Conservation (phyloP, 2,329 filamentous ascomycete species). For the Fusarium staphyleae region DNA sequence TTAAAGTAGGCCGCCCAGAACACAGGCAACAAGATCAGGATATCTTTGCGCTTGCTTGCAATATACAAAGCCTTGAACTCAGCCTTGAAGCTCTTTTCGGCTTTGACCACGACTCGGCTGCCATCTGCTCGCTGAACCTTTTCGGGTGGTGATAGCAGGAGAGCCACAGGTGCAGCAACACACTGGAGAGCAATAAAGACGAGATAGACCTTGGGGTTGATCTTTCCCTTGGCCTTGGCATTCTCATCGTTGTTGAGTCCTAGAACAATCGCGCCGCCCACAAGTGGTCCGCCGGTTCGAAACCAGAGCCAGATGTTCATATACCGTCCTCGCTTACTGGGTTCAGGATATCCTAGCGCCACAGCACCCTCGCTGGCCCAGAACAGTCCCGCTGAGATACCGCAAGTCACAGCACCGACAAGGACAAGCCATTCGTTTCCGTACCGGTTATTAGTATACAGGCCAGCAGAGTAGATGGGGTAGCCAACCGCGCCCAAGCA, state of each 20-base stretch:
- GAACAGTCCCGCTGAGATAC: constrained; percentile 47
- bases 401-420: constrained; percentile 48
- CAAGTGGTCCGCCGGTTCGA: constrained; percentile 58
- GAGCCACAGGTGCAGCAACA: not conserved
- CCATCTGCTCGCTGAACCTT: constrained; percentile 11
- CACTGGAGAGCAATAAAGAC: constrained; percentile 9
- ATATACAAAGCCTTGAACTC: constrained; percentile 24
- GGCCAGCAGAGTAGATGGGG: not conserved
- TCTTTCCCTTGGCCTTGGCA: constrained; percentile 4
- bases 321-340: too few species aligned
- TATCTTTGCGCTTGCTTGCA: constrained; percentile 15
- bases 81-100: constrained; percentile 13
- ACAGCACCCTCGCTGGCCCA: constrained; percentile 47
- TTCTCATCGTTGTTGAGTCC: constrained; percentile 63
- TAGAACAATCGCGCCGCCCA: constrained; percentile 70
- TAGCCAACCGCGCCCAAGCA: not conserved
- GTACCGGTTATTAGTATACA: constrained; percentile 17
- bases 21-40: constrained; percentile 16
- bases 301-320: constrained; percentile 70
- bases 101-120: constrained; percentile 4
- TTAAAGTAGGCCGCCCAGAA: constrained; percentile 17
- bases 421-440: constrained; percentile 38
- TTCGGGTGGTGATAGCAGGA: not conserved
- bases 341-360: constrained; percentile 67
- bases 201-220: constrained; percentile 20